A percentile compares a stretch with the other conserved stretches of the same genome.
These are phyloP conservation scores for Candida mesenterica DNA, from an alignment of 1,139 yeast genomes.

Conservation along the genomic window DNA sequence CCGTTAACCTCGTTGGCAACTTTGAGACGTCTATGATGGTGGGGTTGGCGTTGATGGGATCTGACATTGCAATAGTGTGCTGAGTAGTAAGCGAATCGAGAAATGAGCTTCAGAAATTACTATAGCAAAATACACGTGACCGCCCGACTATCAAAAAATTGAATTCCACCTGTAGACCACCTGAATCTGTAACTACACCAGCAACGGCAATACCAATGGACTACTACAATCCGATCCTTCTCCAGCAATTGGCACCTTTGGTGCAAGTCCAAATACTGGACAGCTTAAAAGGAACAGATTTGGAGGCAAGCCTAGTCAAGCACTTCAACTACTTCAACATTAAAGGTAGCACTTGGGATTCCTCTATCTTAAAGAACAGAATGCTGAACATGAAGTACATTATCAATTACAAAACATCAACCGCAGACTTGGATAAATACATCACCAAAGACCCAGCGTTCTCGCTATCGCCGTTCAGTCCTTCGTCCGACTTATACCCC, in stretches of 20 bases:
- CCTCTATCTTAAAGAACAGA: conserved; percentile 38
- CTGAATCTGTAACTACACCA: no score
- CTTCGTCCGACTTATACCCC: conserved; percentile 38
- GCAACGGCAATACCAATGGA: no score
- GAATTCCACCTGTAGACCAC: no score
- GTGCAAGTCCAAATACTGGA: conserved; percentile 20
- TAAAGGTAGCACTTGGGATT: conserved; percentile 35
- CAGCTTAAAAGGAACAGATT: conserved; percentile 5
- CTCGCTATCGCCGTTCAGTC: conserved; percentile 36
- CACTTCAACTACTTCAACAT: conserved; percentile 18
- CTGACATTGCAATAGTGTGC: conserved; percentile 57
- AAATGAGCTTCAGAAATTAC: neutral
- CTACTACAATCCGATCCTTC: conserved; percentile 16
- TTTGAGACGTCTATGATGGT: conserved; percentile 72
- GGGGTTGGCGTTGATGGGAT: conserved; percentile 91
- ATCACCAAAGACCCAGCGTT: conserved; percentile 23
- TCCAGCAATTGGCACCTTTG: conserved; percentile 38
- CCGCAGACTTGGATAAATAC: conserved; percentile 7
- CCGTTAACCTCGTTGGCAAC: conserved; percentile 64
- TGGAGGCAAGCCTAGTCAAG: conserved; percentile 6
- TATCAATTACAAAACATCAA: conserved; percentile 18
- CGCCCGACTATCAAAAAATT: no score
- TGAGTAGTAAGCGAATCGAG: no score
- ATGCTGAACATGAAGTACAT: conserved; percentile 35
- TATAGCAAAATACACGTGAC: no score